phyloP scores from a whole-genome alignment of 2,329 filamentous ascomycete genomes.

The Penicillium polonicum region DNA sequence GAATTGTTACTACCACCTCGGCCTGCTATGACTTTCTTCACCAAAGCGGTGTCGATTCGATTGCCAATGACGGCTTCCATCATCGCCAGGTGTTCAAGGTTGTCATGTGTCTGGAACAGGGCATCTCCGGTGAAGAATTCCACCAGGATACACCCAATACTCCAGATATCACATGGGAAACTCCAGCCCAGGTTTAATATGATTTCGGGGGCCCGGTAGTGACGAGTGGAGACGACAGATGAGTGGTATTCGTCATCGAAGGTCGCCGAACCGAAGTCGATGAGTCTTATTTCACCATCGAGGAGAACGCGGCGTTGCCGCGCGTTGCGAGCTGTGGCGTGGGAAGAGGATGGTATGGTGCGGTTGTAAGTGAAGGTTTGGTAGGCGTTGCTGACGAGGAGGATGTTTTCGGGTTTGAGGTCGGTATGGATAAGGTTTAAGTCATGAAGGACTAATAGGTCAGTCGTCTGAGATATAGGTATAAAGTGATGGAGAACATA shows the following conservation, averaged over 20 bases:
- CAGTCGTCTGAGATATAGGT: slow-evolving; percentile 13
- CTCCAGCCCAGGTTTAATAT: slow-evolving; percentile 68
- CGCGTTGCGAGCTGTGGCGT: slow-evolving; percentile 56
- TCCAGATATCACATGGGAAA: slow-evolving; percentile 68
- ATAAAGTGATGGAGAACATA: slow-evolving; percentile 54
- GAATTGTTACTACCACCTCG: slow-evolving; percentile 52
- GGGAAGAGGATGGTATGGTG: slow-evolving; percentile 64
- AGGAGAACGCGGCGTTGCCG: slow-evolving; percentile 63
- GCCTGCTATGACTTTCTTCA: slow-evolving; percentile 53
- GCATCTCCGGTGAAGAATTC: slow-evolving; percentile 69
- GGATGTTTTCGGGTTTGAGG: slow-evolving; percentile 67
- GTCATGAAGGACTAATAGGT: slow-evolving; percentile 76
- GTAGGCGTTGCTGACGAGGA: slow-evolving; percentile 63
- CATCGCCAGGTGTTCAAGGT: slow-evolving; percentile 67
- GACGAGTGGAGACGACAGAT: slow-evolving; percentile 64
- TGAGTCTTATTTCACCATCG: slow-evolving; percentile 65
- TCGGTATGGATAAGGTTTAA: slow-evolving; percentile 94
- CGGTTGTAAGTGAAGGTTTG: slow-evolving; percentile 70
- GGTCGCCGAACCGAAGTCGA: slow-evolving; percentile 67
- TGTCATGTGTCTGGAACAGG: slow-evolving; percentile 67
- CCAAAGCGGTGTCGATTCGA: slow-evolving; percentile 56
- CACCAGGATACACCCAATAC: slow-evolving; percentile 66
- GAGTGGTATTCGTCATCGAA: slow-evolving; percentile 69
- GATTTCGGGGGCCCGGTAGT: slow-evolving; percentile 67
- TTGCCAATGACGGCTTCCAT: slow-evolving; percentile 63